These are phyloP conservation scores for Cadophora sp. DNA, from an alignment of 2,329 filamentous ascomycete species.

Conservation along the genomic window DNA sequence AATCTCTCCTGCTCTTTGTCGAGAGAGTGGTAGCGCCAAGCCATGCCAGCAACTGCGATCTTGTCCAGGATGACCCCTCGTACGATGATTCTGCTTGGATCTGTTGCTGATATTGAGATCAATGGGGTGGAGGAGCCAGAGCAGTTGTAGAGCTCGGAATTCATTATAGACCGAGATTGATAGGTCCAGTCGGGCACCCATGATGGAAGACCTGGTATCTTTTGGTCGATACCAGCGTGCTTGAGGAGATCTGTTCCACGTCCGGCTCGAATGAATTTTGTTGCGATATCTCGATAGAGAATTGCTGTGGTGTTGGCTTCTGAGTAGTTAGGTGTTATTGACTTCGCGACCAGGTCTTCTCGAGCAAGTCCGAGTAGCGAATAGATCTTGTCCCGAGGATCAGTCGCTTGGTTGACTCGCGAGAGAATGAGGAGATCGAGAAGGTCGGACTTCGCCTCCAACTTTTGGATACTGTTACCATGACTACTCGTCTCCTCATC, in stretches of 20 bases:
- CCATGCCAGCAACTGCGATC: neutral
- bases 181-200: neutral
- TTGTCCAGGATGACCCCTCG: neutral
- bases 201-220: neutral
- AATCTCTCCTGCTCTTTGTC: neutral
- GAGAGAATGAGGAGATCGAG: conserved; percentile 5
- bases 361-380: conserved; percentile 16
- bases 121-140: neutral
- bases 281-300: conserved; percentile 10
- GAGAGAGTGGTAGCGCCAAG: neutral
- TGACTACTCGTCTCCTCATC: neutral
- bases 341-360: neutral
- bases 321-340: conserved; percentile 11
- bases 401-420: conserved; percentile 7
- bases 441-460: neutral
- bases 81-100: neutral
- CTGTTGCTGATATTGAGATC: neutral
- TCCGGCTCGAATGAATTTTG: conserved; percentile 7
- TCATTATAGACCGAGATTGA: neutral
- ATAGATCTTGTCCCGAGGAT: conserved; percentile 17
- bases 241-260: conserved; percentile 12
- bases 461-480: neutral
- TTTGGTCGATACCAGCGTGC: neutral
- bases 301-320: neutral
- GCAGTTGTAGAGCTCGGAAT: neutral